These are phyloP conservation scores for Lactarius sp. DNA, from an alignment of 768 basidiomycete genomes.

Conservation along the genomic window DNA sequence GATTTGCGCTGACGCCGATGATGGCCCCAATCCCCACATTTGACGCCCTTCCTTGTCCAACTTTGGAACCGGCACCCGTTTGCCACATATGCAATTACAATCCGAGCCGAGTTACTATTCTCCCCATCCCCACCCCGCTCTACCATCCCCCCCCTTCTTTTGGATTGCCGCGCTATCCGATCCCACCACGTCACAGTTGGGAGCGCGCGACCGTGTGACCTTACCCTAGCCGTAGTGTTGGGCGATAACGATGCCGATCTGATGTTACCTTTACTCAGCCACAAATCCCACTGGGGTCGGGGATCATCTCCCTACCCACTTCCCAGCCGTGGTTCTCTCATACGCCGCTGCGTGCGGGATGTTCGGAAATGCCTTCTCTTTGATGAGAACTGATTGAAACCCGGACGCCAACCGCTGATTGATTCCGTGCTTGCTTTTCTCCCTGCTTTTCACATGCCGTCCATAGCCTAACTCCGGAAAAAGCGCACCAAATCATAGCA, in stretches of 20 bases:
- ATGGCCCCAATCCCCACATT: constrained; percentile 14
- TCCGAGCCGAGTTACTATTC: too few relatives aligned
- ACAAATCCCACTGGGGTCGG: background rate
- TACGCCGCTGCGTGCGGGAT: constrained; percentile 1
- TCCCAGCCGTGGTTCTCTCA: background rate
- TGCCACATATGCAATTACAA: constrained; percentile 6
- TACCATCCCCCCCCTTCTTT: background rate
- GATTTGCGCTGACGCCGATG: constrained; percentile 25
- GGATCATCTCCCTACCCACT: constrained; percentile 3
- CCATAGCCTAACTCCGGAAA: constrained; percentile 7
- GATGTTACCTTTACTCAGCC: background rate
- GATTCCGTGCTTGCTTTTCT: constrained; percentile 5
- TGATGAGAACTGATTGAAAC: background rate
- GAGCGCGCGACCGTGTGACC: background rate
- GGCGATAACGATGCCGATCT: background rate
- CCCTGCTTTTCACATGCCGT: constrained; percentile 10
- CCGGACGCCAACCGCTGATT: constrained; percentile 9
- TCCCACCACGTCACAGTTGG: background rate
- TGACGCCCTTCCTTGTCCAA: background rate
- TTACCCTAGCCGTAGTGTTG: too few relatives aligned
- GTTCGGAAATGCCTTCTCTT: constrained; percentile 9
- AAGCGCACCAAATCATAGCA: background rate
- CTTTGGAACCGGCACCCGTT: background rate
- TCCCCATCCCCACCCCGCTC: background rate
- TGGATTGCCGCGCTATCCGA: background rate